A percentile compares a stretch with the other conserved stretches of the same genome.
These are phyloP conservation scores for Fomitopsis pulvina DNA, from an alignment of 768 basidiomycete genomes.

Conservation along the genomic window DNA sequence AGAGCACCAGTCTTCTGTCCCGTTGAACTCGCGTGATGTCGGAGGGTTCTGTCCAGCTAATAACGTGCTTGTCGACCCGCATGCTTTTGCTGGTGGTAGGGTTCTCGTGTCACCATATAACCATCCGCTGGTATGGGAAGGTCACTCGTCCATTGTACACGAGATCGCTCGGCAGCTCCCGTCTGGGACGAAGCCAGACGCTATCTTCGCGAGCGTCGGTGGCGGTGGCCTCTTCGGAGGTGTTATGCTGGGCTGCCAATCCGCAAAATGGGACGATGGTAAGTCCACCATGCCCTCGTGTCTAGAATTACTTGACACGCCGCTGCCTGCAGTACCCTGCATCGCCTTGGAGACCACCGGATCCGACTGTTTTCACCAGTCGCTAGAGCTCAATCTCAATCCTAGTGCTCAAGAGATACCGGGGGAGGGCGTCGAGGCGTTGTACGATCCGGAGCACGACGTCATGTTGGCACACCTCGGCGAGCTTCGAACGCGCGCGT, in stretches of 20 bases:
- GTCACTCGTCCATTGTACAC: conserved; percentile 65
- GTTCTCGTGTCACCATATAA: conserved; percentile 70
- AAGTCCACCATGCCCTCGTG: neutral
- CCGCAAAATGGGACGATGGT: conserved; percentile 67
- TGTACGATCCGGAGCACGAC: conserved; percentile 35
- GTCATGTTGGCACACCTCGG: conserved; percentile 53
- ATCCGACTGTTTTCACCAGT: conserved; percentile 68
- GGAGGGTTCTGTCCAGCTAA: no score
- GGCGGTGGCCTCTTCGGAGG: conserved; percentile 71
- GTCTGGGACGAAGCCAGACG: conserved; percentile 43
- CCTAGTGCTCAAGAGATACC: conserved; percentile 25
- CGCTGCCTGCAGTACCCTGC: conserved; percentile 43
- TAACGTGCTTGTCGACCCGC: neutral
- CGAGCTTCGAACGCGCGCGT: conserved; percentile 54
- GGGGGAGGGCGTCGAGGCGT: conserved; percentile 35
- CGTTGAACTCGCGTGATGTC: no score
- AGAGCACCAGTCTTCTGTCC: no score
- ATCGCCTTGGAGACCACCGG: conserved; percentile 67
- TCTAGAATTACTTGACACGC: neutral
- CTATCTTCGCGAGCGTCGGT: conserved; percentile 74
- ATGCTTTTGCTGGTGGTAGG: conserved; percentile 26
- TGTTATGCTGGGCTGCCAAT: conserved; percentile 55
- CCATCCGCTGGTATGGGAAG: conserved; percentile 63
- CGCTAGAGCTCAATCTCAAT: conserved; percentile 49
- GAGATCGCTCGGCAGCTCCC: conserved; percentile 55